Conservation (phyloP, 2,329 filamentous ascomycete species). For the Dryadomyces sulphureus region DNA sequence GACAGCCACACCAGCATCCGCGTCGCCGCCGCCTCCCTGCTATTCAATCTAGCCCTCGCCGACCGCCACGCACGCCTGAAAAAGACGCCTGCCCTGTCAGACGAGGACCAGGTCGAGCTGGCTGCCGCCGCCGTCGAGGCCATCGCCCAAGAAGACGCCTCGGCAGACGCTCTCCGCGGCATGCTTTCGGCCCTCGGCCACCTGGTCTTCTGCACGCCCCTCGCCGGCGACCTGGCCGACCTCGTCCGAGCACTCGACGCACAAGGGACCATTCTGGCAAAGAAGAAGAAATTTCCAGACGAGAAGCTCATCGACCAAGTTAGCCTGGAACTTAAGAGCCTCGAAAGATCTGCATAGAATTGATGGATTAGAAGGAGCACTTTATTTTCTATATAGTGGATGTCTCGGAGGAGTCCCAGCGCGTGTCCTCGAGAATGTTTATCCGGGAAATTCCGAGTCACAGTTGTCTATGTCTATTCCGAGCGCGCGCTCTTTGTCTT, state of each 20-base stretch:
- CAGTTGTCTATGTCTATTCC: conserved; percentile 3
- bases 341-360: too few relatives aligned
- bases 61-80: conserved; percentile 32
- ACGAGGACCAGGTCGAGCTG: conserved; percentile 65
- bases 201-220: conserved; percentile 53
- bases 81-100: conserved; percentile 29
- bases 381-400: too few relatives aligned
- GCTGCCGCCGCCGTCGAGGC: conserved; percentile 70
- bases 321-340: conserved; percentile 33
- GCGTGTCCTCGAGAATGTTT: too few relatives aligned
- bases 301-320: conserved; percentile 43
- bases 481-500: conserved; percentile 30
- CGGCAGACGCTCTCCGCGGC: conserved; percentile 61
- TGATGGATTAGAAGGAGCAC: too few relatives aligned
- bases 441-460: too few relatives aligned
- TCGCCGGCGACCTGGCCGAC: conserved; percentile 64
- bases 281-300: conserved; percentile 39
- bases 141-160: conserved; percentile 39
- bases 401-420: too few relatives aligned
- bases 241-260: conserved; percentile 69
- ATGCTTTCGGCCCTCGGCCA: conserved; percentile 64
- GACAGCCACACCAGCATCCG: conserved; percentile 58
- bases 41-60: conserved; percentile 65
- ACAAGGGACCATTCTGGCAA: conserved; percentile 43
- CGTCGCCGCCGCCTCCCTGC: conserved; percentile 66